phyloP scores from a whole-genome alignment of 306 rosid species.

The Sophora flavescens region DNA sequence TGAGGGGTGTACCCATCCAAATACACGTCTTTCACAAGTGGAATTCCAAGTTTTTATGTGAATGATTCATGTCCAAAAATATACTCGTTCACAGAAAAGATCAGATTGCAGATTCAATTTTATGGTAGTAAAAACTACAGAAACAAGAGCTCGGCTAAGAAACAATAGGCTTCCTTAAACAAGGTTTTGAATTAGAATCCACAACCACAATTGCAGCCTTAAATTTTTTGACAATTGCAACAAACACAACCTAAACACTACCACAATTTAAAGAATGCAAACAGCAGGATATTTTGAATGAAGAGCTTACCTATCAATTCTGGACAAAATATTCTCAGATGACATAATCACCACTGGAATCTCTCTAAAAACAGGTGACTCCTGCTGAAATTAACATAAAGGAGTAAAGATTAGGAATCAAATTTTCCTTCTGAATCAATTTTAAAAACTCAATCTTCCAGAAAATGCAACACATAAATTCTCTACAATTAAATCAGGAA shows the following conservation, averaged over 20 bases:
- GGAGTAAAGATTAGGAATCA: not conserved
- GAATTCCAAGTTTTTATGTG: slow-evolving; percentile 24
- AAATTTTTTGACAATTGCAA: not conserved
- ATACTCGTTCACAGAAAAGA: not conserved
- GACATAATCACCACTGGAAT: slow-evolving; percentile 98
- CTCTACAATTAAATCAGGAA: too few species aligned
- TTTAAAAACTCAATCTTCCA: not conserved
- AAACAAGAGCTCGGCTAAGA: not conserved
- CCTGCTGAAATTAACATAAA: slow-evolving; percentile 61
- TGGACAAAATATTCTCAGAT: slow-evolving; percentile 85
- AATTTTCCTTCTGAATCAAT: not conserved
- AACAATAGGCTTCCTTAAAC: slow-evolving; percentile 22
- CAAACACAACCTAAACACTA: too few species aligned
- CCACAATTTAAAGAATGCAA: not conserved
- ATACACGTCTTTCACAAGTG: too few species aligned
- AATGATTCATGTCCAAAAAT: not conserved
- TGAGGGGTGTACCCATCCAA: too few species aligned
- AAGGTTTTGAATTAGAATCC: not conserved
- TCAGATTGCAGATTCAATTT: not conserved
- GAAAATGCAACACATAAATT: too few species aligned
- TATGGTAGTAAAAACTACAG: not conserved
- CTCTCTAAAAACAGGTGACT: slow-evolving; percentile 83
- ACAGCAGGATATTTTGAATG: not conserved
- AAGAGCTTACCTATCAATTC: slow-evolving; percentile 84
- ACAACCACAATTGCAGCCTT: not conserved